Evolutionary conservation across 805 yeast genomes (phyloP), one percentile per base, ranked within the genome.

Genomic region (Priceomyces carsonii): DNA sequence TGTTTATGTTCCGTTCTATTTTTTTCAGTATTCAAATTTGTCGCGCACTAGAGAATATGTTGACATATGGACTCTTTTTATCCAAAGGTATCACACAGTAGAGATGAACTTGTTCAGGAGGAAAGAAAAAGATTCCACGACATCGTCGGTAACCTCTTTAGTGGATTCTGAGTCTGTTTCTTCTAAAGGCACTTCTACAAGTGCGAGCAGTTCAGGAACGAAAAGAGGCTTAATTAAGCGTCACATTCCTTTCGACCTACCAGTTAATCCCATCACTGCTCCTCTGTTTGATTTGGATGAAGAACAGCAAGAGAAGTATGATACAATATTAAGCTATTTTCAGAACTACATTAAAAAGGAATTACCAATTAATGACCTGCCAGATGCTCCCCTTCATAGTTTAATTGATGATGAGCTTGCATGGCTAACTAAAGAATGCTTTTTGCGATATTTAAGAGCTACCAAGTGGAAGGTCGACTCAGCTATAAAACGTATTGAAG

Each of bases 351-450:
- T 55, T 14, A 44, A 38, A 8, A 44, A 45, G 15, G 61, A 58
- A 2, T 40, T 61, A 8, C 68, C 69, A 0, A 55, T 59, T 4
- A 54, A 43, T 33, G 69, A 61, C 32, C 38, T 36, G 18, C 23
- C 40, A 1, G 44, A 44, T 15, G 56, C 63, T 8, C 39, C 53
- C 3, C 47, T 34, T 17, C 56, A 57, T 34, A 57, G 63, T 2
- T 29, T 66, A 15, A 38, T 39, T 7, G 59, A 49, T 10, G 61
- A 50, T 26, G 74, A 69, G 39, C 49, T 47, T 34, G 69, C 72
- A 5, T 69, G 73, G 73, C 51, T 76, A 35, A 69, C 79, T 4
- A 65, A 71, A 45, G 82, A 76, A 47, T 75, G 82, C 45, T 61
- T 76, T 21, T 48, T 73, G 33, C 54, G 81, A 38, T 76, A 73